Evolutionary conservation across 2,329 filamentous ascomycete species (phyloP).

Genomic region (Epichloe festucae): DNA sequence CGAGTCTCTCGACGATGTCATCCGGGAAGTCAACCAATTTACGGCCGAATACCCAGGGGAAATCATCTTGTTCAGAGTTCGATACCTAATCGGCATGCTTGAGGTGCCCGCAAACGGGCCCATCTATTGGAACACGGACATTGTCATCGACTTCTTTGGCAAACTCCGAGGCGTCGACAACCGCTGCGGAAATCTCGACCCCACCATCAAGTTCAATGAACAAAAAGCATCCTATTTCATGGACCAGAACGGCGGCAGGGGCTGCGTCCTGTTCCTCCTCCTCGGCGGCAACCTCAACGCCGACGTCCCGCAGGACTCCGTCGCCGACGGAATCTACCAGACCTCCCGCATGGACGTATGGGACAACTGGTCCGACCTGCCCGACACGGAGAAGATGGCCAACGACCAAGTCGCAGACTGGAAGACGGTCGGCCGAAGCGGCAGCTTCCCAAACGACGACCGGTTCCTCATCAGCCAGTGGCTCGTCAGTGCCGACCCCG

Average conservation of each 20-base stretch:
- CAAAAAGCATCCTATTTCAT: conserved; percentile 17
- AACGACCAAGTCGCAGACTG: conserved; percentile 12
- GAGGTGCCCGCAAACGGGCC: conserved; percentile 16
- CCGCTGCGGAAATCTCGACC: conserved; percentile 20
- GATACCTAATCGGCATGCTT: conserved; percentile 27
- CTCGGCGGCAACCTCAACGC: conserved; percentile 13
- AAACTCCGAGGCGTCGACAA: conserved; percentile 28
- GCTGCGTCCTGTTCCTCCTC: conserved; percentile 22
- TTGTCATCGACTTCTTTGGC: conserved; percentile 30
- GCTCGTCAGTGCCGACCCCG: conserved; percentile 16
- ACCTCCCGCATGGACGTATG: conserved; percentile 11
- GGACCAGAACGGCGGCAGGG: conserved; percentile 18
- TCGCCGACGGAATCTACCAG: conserved; percentile 19
- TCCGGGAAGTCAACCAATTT: conserved; percentile 31
- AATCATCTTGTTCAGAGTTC: conserved; percentile 32
- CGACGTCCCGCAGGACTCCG: conserved; percentile 11
- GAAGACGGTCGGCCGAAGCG: conserved; percentile 10
- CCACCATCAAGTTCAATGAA: conserved; percentile 12
- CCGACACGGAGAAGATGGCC: conserved; percentile 13
- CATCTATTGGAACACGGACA: conserved; percentile 22
- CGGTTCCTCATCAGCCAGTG: conserved; percentile 20
- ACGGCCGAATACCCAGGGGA: conserved; percentile 29
- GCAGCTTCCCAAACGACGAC: conserved; percentile 12
- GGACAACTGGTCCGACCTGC: conserved; percentile 20
- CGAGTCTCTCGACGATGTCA: conserved; percentile 27